A percentile compares a stretch with the other conserved stretches of the same genome.
Evolutionary conservation across 148 eudicot species (phyloP).

Genomic region (Cornus suecica): DNA sequence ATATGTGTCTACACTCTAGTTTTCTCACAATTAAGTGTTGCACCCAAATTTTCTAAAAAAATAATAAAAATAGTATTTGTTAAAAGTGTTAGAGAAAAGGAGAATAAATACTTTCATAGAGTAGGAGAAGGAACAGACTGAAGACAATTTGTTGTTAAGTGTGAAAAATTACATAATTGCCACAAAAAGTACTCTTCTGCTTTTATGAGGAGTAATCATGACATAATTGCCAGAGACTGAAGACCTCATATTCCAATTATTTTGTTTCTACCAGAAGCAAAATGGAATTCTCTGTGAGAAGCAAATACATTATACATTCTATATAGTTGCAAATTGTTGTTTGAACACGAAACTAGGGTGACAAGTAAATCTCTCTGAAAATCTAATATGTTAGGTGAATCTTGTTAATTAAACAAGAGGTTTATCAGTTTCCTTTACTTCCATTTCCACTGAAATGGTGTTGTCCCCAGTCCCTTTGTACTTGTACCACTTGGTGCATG

Average conservation of each 20-base stretch:
- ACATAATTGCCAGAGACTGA: not conserved
- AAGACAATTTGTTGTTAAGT: not conserved
- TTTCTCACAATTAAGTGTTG: too few relatives aligned
- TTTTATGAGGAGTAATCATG: too few relatives aligned
- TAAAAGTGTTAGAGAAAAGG: too few relatives aligned
- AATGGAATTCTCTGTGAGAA: not conserved
- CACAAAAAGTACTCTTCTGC: too few relatives aligned
- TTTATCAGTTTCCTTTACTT: constrained; percentile 19
- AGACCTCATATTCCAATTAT: not conserved
- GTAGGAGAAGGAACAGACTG: too few relatives aligned
- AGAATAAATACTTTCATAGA: too few relatives aligned
- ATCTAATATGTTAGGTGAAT: not conserved
- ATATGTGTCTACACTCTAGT: too few relatives aligned
- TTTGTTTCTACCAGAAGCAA: not conserved
- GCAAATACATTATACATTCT: too few relatives aligned
- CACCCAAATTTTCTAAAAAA: too few relatives aligned
- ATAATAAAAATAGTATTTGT: too few relatives aligned
- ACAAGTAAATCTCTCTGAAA: not conserved
- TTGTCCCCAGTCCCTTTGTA: constrained; percentile 47
- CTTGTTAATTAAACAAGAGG: constrained; percentile 1
- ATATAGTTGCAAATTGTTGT: too few relatives aligned
- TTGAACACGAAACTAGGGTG: not conserved
- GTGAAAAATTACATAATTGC: not conserved
- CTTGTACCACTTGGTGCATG: constrained; percentile 59
- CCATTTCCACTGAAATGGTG: constrained; percentile 12